Evolutionary conservation across 768 basidiomycete genomes (phyloP).

Genomic region (Phylloporus sp.): DNA sequence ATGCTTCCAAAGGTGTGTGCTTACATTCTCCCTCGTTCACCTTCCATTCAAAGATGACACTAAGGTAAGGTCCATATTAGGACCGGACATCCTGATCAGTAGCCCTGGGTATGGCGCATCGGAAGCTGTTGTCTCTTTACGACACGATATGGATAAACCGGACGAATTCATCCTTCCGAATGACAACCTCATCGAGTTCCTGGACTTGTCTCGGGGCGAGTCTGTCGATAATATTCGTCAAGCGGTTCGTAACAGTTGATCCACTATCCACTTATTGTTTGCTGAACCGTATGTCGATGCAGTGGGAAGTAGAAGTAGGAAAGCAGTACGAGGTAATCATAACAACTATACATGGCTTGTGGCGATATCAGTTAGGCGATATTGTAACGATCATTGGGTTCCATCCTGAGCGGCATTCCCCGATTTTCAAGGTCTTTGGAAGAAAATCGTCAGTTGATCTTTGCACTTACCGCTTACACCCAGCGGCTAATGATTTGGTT

Average conservation of each 20-base stretch:
- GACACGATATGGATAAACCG: neutral
- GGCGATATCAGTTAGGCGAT: neutral
- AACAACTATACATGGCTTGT: neutral
- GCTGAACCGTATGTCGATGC: neutral
- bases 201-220: neutral
- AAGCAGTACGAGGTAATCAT: neutral
- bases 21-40: neutral
- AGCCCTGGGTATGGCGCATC: slow-evolving; percentile 8
- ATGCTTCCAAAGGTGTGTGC: too few species aligned
- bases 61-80: slow-evolving; percentile 14
- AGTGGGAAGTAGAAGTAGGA: neutral
- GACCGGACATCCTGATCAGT: slow-evolving; percentile 1
- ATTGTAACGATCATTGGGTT: neutral
- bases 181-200: neutral
- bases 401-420: neutral
- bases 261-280: neutral
- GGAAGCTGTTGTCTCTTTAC: slow-evolving; percentile 2
- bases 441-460: neutral
- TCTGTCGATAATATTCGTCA: neutral
- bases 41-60: neutral
- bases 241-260: neutral
- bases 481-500: neutral
- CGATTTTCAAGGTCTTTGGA: neutral
- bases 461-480: too few species aligned
- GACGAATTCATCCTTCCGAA: slow-evolving; percentile 9